Base-by-base conservation (phyloP, 805 yeast species). In the Metschnikowia henanensis region DNA sequence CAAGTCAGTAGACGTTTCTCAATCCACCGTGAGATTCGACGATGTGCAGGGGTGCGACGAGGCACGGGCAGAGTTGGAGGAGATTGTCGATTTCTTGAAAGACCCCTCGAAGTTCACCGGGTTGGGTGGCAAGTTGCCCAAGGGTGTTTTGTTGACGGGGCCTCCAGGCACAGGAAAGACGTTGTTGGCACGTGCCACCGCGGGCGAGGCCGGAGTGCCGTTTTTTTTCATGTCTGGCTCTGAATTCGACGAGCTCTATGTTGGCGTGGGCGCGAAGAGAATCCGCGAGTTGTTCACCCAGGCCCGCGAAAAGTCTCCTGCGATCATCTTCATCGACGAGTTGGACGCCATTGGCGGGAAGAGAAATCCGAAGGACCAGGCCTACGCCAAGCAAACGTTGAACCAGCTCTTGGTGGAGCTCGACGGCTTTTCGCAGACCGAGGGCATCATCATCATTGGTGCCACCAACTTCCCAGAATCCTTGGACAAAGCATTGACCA, bases 101-200 rank as follows among this genome's bases (percentile, higher is more conserved):
- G 98, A 94, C 64, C 99, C 99, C 17, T 81, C 96, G 16, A 87
- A 88, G 64, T 94, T 90, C 70, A 95, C 97, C 39, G 95, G 96
- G 1, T 76, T 94, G 38, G 99, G 99, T 53, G 99, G 99, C 39
- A 91, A 91, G 65, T 75, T 94, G 57, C 98, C 99, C 46, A 94
- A 92, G 64, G 99, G 99, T 74, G 96, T 94, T 6, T 72, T 94
- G 46, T 74, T 92, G 52, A 94, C 98, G 10, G 99, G 99, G 35
- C 99, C 99, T 30, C 99, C 99, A 32, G 99, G 99, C 68, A 92
- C 99, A 5, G 99, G 99, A 79, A 92, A 94, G 65, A 94, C 99
- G 1, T 73, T 92, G 53, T 77, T 94, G 51, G 98, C 98, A 0
- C 81, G 98, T 57, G 98, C 99, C 22, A 95, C 97, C 23, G 99